Conservation (phyloP, 2,329 filamentous ascomycete species). For the Claviceps cyperi region DNA sequence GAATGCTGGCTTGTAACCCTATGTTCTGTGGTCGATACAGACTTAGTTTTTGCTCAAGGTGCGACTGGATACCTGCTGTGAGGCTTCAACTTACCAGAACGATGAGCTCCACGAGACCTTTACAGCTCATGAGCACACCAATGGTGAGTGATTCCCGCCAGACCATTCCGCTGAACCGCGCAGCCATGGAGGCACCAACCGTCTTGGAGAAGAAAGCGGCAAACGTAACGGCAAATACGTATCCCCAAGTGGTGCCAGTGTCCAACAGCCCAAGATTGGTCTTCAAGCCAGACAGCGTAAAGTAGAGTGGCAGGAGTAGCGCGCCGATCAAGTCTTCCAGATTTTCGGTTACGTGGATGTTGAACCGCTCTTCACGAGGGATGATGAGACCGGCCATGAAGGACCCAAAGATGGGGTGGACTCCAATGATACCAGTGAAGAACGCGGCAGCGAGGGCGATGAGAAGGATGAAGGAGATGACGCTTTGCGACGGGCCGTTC, state of each 20-base stretch:
- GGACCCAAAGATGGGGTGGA: slow-evolving; percentile 88
- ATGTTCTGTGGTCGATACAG: slow-evolving; percentile 37
- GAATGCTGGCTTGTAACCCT: slow-evolving; percentile 67
- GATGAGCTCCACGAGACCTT: slow-evolving; percentile 86
- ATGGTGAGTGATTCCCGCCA: slow-evolving; percentile 88
- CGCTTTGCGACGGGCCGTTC: slow-evolving; percentile 74
- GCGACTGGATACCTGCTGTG: neutral
- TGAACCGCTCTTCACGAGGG: slow-evolving; percentile 78
- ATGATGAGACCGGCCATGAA: slow-evolving; percentile 84
- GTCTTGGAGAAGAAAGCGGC: slow-evolving; percentile 81
- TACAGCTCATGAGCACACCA: slow-evolving; percentile 88
- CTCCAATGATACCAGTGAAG: slow-evolving; percentile 79
- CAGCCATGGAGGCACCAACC: slow-evolving; percentile 65
- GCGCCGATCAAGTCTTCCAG: slow-evolving; percentile 81
- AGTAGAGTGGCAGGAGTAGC: slow-evolving; percentile 81
- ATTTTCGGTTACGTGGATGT: slow-evolving; percentile 84
- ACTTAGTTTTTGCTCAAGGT: neutral
- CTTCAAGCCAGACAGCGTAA: slow-evolving; percentile 78
- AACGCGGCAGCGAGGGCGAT: slow-evolving; percentile 67
- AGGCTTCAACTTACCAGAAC: slow-evolving; percentile 50
- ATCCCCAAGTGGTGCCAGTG: slow-evolving; percentile 73
- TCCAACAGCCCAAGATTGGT: slow-evolving; percentile 78
- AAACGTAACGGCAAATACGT: slow-evolving; percentile 68
- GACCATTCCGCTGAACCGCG: slow-evolving; percentile 58
- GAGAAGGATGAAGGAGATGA: slow-evolving; percentile 70